Evolutionary conservation across 225 moss, liverwort and hornwort species (phyloP), one percentile per base, ranked within the genome.

Genomic region (Physcomitrellopsis africana): DNA sequence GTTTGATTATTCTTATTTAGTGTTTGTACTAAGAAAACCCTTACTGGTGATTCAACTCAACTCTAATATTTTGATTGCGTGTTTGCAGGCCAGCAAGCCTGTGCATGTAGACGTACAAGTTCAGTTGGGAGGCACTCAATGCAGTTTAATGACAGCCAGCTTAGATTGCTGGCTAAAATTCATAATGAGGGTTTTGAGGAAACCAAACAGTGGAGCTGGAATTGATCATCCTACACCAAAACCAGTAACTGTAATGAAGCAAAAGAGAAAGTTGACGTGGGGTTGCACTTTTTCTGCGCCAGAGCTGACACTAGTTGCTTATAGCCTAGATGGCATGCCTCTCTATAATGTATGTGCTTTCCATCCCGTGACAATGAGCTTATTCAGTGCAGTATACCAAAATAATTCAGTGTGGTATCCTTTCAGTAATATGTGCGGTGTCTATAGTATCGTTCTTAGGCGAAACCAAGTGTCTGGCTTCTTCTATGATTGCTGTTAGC

Each of bases 221-320:
- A 67, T 82, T 70, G 80, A 76, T 59, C 76, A 70, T 19, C 47
- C 67, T 47, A 43, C 48, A 24, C 17, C 67, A 63, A 79, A 57
- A 56, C 67, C 78, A 83, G 84, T 78, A 60, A 72, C 80, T 86
- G 65, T 67, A 41, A 80, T 87, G 84, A 87, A 86, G 74, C 51
- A 67, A 60, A 81, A 74, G 72, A 77, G 84, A 61, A 93, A 85
- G 84, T 69, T 94, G 55, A 78, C 82, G 29, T 97, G 94, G 94
- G 88, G 92, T 53, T 97, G 97, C 72, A 90, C 94, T 58, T 81
- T 94, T 80, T 94, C 94, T 70, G 89, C 89, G 60, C 97, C 97
- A 32, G 94, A 94, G 51, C 82, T 97, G 77, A 84, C 80, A 46
- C 54, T 94, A 47, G 73, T 89, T 75, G 87, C 89, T 69, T 89